Evolutionary conservation across 345 rosid genomes (phyloP), one percentile per base, ranked within the genome.

Genomic region (Rhizophora apiculata): DNA sequence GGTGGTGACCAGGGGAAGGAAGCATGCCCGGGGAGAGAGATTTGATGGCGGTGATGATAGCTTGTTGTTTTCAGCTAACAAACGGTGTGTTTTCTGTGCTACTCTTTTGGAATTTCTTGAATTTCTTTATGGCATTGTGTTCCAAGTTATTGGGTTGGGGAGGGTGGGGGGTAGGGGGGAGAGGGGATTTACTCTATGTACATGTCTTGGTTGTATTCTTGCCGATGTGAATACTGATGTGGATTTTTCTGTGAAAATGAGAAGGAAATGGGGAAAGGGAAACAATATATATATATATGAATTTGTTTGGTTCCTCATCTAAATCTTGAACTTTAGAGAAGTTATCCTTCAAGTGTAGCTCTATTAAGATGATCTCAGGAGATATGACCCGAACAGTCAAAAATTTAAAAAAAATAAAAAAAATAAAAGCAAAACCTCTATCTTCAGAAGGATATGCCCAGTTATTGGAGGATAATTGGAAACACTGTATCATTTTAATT

Each of bases 1-100:
- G 75, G 75, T 72, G 59, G 75, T 72, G 69, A 54, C 39, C 8
- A 72, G 48, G 56, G 82, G 85, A 63, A 65, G 79, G 34, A 81
- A 81, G 57, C 74, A 78, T 55, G 74, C 71, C 43, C 11, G 68
- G 29, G 74, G 62, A 26, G 78, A 79, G 46, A 68, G 73, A 43
- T 37, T 65, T 31, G 69, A 73, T 29, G 71, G 62, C 30, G 51
- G 57, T 66, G 64, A 61, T 57, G 74, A 69, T 58, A 37, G 46
- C 60, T 36, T 18, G 52, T 29, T 22, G 32, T 72, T 52, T 39
- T 57, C 72, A 34, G 57, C 56, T 2, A 74, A 32, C 62, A 84
- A 74, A 69, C 71, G 88, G 86, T 81, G 30, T 48, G 71, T 52
- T 46, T 60, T 24, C 62, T 43, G 49, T 13, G 49, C 46, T 39